A percentile compares a stretch with the other conserved stretches of the same genome.
Evolutionary conservation across 1,284 basidiomycete genomes (phyloP).

Genomic region (Austroboletus niveus): DNA sequence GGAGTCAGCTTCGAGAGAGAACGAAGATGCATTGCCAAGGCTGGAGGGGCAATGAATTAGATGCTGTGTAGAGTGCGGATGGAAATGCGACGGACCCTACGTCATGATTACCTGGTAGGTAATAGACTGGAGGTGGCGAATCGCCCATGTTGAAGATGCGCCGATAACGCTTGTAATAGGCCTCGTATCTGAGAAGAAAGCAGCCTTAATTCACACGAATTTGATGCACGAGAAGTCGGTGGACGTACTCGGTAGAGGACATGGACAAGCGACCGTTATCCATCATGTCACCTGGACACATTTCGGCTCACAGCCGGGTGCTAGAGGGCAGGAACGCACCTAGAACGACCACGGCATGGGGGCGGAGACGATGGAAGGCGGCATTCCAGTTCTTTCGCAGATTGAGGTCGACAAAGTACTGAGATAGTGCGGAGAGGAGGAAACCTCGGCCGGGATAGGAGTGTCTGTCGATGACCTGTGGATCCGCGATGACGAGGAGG

Average conservation of each 20-base stretch:
- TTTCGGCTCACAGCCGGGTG: background rate
- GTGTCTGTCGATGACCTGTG: conserved; percentile 65
- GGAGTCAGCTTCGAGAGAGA: conserved; percentile 50
- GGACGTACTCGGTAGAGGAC: conserved; percentile 63
- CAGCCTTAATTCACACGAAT: conserved; percentile 7
- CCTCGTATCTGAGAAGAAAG: conserved; percentile 50
- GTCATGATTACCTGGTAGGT: conserved; percentile 87
- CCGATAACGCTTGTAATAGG: conserved; percentile 59
- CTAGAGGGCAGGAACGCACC: conserved; percentile 74
- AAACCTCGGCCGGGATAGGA: conserved; percentile 42
- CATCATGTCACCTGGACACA: conserved; percentile 62
- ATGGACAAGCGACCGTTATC: conserved; percentile 66
- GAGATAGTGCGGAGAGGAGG: conserved; percentile 44
- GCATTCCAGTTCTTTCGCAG: conserved; percentile 76
- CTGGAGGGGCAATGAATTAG: conserved; percentile 18
- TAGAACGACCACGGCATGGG: conserved; percentile 75
- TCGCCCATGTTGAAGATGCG: conserved; percentile 53
- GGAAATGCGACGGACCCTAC: conserved; percentile 52
- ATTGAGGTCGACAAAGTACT: conserved; percentile 63
- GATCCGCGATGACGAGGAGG: conserved; percentile 74
- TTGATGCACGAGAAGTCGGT: background rate
- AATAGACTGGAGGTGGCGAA: conserved; percentile 49
- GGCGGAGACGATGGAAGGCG: conserved; percentile 51
- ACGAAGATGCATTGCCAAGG: conserved; percentile 52
- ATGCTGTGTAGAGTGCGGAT: background rate